Evolutionary conservation across 225 moss, liverwort and hornwort species (phyloP).

Genomic region (Straminergon stramineum): DNA sequence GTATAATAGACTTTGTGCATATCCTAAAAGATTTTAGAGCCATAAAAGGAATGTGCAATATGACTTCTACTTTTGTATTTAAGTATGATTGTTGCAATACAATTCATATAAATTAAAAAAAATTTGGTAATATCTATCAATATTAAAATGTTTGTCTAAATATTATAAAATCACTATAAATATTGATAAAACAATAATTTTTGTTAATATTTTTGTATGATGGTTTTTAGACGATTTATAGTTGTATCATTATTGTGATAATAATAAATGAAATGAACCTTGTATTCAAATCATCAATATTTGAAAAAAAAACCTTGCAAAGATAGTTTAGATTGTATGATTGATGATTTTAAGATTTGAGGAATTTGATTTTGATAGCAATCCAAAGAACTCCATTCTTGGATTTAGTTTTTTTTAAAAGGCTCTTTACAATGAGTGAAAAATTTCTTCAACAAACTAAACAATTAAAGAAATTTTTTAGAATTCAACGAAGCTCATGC

Average conservation of each 20-base stretch:
- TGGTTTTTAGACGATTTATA: too few relatives aligned
- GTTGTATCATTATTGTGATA: too few relatives aligned
- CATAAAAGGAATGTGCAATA: neutral
- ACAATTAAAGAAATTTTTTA: rapidly evolving
- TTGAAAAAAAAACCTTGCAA: rapidly evolving
- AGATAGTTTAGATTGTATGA: neutral
- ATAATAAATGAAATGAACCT: neutral
- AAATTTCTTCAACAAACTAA: neutral
- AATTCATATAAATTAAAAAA: neutral
- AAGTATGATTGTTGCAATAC: neutral
- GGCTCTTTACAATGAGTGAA: neutral
- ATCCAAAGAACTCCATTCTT: neutral
- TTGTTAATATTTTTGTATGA: neutral
- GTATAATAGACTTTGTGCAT: neutral
- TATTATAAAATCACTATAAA: rapidly evolving
- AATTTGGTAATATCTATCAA: neutral
- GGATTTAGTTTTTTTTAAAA: neutral
- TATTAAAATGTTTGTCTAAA: neutral
- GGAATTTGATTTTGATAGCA: too few relatives aligned
- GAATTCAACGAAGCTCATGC: too few relatives aligned
- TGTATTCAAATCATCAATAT: neutral
- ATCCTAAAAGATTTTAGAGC: neutral
- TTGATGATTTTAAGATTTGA: neutral
- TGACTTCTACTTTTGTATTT: neutral
- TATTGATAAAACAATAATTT: neutral